Percentiles rank a stretch among this genome's conserved stretches.
phyloP scores from a whole-genome alignment of 352 stramenopile species.

The Paralagenidium karlingii region DNA sequence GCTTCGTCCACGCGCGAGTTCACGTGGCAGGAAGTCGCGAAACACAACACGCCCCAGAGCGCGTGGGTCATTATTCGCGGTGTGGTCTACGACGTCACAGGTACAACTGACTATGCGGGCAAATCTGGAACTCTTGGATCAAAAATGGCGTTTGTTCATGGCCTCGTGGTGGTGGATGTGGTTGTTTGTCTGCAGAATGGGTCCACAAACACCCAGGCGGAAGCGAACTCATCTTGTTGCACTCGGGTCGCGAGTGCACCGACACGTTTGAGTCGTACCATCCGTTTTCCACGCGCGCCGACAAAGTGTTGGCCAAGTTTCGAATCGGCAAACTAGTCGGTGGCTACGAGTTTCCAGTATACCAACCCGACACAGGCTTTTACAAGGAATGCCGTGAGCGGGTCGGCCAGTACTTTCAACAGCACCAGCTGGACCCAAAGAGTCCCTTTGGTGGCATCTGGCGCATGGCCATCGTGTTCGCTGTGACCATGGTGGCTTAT shows the following conservation, averaged over 20 bases:
- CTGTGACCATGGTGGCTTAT: slow-evolving; percentile 47
- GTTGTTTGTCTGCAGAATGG: slow-evolving; percentile 27
- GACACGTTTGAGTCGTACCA: slow-evolving; percentile 89
- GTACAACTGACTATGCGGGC: slow-evolving; percentile 13
- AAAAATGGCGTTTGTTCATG: slow-evolving; percentile 1
- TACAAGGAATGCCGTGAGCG: slow-evolving; percentile 80
- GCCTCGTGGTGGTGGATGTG: slow-evolving; percentile 3
- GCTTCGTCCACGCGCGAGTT: slow-evolving; percentile 19
- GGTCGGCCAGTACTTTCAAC: slow-evolving; percentile 82
- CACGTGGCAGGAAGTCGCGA: slow-evolving; percentile 91
- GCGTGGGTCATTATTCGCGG: slow-evolving; percentile 93
- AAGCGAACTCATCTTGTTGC: slow-evolving; percentile 63
- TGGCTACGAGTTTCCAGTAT: slow-evolving; percentile 76
- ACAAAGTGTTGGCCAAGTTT: slow-evolving; percentile 77
- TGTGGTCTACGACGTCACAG: slow-evolving; percentile 91
- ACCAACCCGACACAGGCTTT: slow-evolving; percentile 86
- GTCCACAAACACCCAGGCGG: slow-evolving; percentile 75
- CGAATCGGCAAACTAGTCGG: slow-evolving; percentile 72
- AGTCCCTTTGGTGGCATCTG: slow-evolving; percentile 59
- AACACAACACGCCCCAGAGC: slow-evolving; percentile 92
- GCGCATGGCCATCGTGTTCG: slow-evolving; percentile 79
- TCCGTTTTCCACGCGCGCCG: slow-evolving; percentile 71
- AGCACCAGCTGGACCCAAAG: slow-evolving; percentile 85
- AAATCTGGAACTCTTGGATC: background rate
- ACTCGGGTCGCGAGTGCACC: slow-evolving; percentile 70